Evolutionary conservation across 1,284 basidiomycete genomes (phyloP).

Genomic region (Takashimella tepidaria): DNA sequence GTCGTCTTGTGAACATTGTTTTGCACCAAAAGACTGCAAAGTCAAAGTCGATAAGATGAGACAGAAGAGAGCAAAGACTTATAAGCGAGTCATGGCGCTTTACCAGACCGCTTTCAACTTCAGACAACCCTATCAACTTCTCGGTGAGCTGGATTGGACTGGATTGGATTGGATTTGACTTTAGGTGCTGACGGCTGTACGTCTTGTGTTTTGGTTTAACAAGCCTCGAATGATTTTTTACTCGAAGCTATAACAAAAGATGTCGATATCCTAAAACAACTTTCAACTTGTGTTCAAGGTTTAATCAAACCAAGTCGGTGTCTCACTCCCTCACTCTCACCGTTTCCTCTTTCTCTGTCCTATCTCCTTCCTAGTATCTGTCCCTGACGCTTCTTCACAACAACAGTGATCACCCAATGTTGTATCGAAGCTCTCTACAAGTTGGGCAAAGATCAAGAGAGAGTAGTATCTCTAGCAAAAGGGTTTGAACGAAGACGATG

Average conservation of each 20-base stretch:
- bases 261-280: constrained; percentile 67
- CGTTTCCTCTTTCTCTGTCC: background rate
- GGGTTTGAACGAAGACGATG: constrained; percentile 87
- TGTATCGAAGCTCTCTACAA: constrained; percentile 86
- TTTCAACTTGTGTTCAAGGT: constrained; percentile 71
- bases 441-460: constrained; percentile 63
- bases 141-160: constrained; percentile 64
- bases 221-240: constrained; percentile 86
- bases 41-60: constrained; percentile 74
- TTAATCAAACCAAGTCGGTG: constrained; percentile 79
- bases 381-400: background rate
- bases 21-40: too few species aligned
- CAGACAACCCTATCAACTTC: constrained; percentile 81
- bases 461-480: constrained; percentile 81
- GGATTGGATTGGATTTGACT: too few species aligned
- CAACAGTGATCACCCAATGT: constrained; percentile 91
- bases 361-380: background rate
- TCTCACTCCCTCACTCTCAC: background rate
- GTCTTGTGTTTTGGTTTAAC: too few species aligned
- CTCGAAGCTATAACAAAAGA: constrained; percentile 63
- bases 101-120: constrained; percentile 83
- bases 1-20: too few species aligned
- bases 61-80: constrained; percentile 86
- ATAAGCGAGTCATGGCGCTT: constrained; percentile 83
- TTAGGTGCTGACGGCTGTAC: too few species aligned